Base-by-base conservation (phyloP, 495 filamentous ascomycete species). In the Aspergillus saccharolyticus region DNA sequence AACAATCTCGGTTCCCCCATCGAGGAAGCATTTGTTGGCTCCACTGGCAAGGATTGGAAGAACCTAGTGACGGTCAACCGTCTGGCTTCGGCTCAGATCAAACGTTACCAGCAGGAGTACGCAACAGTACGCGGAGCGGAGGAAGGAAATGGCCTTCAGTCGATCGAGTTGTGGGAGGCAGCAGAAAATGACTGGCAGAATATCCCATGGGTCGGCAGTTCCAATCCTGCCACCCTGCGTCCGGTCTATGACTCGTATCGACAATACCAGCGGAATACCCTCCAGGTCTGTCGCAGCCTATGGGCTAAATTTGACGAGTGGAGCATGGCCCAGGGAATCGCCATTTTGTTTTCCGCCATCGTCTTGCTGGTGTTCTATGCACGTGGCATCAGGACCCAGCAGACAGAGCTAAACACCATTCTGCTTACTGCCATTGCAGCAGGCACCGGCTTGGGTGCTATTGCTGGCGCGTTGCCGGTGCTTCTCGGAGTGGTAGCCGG, bases 1-100 rank as follows among this genome's bases (percentile, higher is more conserved):
- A 98, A 97, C 66, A 98, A 96, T 71, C 82, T 98, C n/a, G 94
- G 94, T 14, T 82, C 84, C 4, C 94, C 94, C 0, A 97, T 98
- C 60, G 89, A 93, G 58, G 94, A 97, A 72, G 92, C 90, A 10
- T 98, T 98, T 72, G 78, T 85, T 33, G 90, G 91, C 4, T 59
- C 74, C 4, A 74, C 73, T 6, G 86, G 86, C 7, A 80, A 80
- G 49, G 81, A 89, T 48, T 92, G 86, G 83, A 72, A 82, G 48
- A 91, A 88, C 53, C 72, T 98, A 45, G 87, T 86, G 2, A 72
- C 75, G 9, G 91, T 92, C 0, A 88, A 86, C 59, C 85, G 88
- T 6, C 69, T 94, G 44, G 80, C 94, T 0, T 84, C 89, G 6
- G 89, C 90, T 17, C 94, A 95, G 59, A 93, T 97, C 64, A 87